Evolutionary conservation across 2,329 filamentous ascomycete genomes (phyloP).

Genomic region (Pyricularia sp.): DNA sequence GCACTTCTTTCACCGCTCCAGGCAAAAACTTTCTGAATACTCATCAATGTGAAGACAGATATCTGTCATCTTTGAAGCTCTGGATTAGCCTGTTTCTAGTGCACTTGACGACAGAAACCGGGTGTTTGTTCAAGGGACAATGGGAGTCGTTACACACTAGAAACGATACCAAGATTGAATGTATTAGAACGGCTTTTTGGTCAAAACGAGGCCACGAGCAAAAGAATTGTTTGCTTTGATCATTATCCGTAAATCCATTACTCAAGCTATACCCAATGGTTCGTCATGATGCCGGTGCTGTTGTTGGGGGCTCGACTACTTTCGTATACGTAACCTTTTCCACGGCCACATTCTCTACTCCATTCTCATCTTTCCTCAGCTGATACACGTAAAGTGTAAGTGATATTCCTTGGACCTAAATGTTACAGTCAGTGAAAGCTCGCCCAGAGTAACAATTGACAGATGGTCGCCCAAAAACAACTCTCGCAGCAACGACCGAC

Average conservation of each 20-base stretch:
- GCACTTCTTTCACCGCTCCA: neutral
- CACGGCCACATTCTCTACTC: constrained; percentile 66
- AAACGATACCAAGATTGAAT: neutral
- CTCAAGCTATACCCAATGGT: neutral
- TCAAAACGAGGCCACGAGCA: neutral
- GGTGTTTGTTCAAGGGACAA: neutral
- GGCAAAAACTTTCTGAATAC: neutral
- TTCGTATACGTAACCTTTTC: constrained; percentile 82
- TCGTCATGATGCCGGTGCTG: constrained; percentile 32
- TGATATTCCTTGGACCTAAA: constrained; percentile 89
- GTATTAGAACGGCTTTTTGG: neutral
- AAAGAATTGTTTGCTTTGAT: neutral
- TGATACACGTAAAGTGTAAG: constrained; percentile 93
- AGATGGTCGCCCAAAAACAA: neutral
- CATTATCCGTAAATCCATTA: neutral
- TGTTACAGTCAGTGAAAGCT: constrained; percentile 10
- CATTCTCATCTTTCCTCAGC: constrained; percentile 62
- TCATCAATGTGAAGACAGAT: neutral
- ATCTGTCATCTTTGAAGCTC: neutral
- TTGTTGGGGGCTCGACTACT: constrained; percentile 41
- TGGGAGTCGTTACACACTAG: neutral
- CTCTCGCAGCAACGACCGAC: neutral
- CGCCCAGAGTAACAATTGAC: neutral
- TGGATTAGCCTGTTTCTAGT: neutral
- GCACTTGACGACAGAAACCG: neutral